Base-by-base conservation (phyloP, 345 rosid species). In the Kernera saxatilis region DNA sequence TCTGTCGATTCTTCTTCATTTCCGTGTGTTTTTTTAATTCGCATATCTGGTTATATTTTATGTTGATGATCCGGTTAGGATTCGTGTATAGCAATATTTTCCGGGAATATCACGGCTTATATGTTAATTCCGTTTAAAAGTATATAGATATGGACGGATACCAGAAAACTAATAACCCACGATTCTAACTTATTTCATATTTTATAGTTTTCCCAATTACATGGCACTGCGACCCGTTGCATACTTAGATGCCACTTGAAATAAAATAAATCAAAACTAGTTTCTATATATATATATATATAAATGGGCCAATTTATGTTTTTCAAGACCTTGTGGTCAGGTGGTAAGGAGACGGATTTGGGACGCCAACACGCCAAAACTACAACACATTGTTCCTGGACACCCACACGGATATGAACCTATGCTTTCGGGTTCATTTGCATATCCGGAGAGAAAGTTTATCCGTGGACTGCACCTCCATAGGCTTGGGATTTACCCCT, bases 71-170 rank as follows among this genome's bases (percentile, higher is more conserved):
- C 78, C 70, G 70, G 50, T 75, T 61, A 68, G 8, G 64, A 75
- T 75, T 75, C 78, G 78, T 43, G 51, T 52, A 61, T 68, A 61
- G 78, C 74, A 9, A 68, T 41, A 68, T 35, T 75, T 68, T 52
- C 57, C 50, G 49, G 68, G 74, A 75, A 75, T 75, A 68, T 68
- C 73, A 74, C 26, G 69, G 40, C 23, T 52, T n/a, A 10, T 43
- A 60, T 51, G 39, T 68, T 52, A 60, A 43, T 55, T 56, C 52
- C 19, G 39, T 52, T 67, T 22, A 39, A 25, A 50, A 51, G 51
- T 52, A 67, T 66, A 35, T 25, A 22, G 62, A 12, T 66, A 46
- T 49, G 29, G 25, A 53, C 30, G 17, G 37, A 72, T 54, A 30
- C 39, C 8, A 39, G 19, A 37, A 48, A 56, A 64, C 11, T 23